Percentiles rank a stretch among this genome's conserved stretches.
Conservation (phyloP, 1,284 basidiomycete species). For the Rhodotorula sp. region DNA sequence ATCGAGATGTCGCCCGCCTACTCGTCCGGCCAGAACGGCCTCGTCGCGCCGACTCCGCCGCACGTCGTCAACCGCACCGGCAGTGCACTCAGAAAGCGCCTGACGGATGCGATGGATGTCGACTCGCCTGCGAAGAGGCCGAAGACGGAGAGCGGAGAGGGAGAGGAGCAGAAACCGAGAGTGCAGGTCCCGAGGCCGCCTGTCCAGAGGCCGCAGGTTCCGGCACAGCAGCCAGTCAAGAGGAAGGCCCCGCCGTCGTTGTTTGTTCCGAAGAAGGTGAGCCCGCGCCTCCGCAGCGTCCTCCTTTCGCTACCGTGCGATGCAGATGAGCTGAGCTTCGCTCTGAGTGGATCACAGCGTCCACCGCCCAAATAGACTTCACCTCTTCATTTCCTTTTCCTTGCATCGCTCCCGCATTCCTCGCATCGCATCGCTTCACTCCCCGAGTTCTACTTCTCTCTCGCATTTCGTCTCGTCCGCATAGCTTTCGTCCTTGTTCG, state of each 20-base stretch:
- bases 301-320: not conserved
- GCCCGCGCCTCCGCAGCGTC: too few species aligned
- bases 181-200: not conserved
- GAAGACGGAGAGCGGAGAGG: constrained; percentile 15
- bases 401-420: too few species aligned
- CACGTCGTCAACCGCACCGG: not conserved
- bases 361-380: not conserved
- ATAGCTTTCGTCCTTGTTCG: too few species aligned
- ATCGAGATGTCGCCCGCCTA: constrained; percentile 22
- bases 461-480: not conserved
- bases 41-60: constrained; percentile 5
- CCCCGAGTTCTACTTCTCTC: not conserved
- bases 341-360: not conserved
- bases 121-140: not conserved
- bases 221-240: not conserved
- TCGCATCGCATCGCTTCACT: not conserved
- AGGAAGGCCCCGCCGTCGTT: constrained; percentile 26
- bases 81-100: constrained; percentile 16
- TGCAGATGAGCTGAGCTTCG: not conserved
- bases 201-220: not conserved
- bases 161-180: not conserved
- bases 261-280: constrained; percentile 26
- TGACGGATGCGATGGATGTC: constrained; percentile 6
- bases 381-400: too few species aligned
- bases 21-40: not conserved